phyloP scores from a whole-genome alignment of 352 stramenopile species.

The Phytopythium ostracodes region DNA sequence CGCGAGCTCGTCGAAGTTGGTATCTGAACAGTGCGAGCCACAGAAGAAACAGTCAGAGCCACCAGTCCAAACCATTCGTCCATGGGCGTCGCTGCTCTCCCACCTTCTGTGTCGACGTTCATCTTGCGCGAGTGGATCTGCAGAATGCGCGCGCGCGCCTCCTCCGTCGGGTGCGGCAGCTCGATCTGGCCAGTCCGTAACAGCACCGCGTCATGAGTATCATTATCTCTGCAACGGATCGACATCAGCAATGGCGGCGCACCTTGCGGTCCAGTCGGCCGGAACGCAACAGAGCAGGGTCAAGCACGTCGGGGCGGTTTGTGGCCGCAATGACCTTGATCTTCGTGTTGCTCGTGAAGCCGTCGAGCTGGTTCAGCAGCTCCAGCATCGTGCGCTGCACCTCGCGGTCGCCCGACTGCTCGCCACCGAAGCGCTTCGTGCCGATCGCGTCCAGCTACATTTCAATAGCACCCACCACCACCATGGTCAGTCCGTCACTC shows the following conservation, averaged over 20 bases:
- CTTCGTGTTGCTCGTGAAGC: slow-evolving; percentile 95
- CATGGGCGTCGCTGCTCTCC: no score
- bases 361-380: slow-evolving; percentile 98
- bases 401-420: slow-evolving; percentile 99
- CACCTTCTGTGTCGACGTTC: slow-evolving; percentile 94
- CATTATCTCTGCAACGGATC: no score
- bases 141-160: slow-evolving; percentile 96
- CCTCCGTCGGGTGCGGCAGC: slow-evolving; percentile 96
- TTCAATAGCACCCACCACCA: no score
- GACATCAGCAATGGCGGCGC: slow-evolving; percentile 68
- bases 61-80: no score
- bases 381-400: slow-evolving; percentile 99
- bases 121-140: slow-evolving; percentile 99
- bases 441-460: slow-evolving; percentile 99
- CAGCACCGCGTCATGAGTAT: no score
- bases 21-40: slow-evolving; percentile 39
- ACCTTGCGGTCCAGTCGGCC: slow-evolving; percentile 99
- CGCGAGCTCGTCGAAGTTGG: slow-evolving; percentile 98
- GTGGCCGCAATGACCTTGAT: slow-evolving; percentile 99
- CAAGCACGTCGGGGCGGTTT: slow-evolving; percentile 99
- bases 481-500: no score
- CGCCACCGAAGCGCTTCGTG: slow-evolving; percentile 87
- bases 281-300: slow-evolving; percentile 94
- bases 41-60: no score
- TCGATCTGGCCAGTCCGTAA: slow-evolving; percentile 90